phyloP scores from a whole-genome alignment of 352 stramenopile genomes.

The Phytophthora foliorum region DNA sequence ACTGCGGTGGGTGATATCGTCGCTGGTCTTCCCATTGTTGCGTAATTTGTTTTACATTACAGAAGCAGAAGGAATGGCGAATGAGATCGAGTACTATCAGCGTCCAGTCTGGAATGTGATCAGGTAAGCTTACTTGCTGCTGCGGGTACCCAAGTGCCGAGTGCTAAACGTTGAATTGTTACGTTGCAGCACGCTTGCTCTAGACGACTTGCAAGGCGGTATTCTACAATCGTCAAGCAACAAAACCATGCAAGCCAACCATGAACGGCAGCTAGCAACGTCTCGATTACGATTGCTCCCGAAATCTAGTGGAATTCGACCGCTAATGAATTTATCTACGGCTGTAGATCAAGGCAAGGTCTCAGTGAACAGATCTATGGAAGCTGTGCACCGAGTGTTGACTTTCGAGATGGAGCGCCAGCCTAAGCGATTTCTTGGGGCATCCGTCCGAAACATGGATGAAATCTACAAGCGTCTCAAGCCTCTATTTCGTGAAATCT shows the following conservation, averaged over 20 bases:
- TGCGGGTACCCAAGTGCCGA: background rate
- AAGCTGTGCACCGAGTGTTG: constrained; percentile 67
- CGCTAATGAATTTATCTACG: constrained; percentile 82
- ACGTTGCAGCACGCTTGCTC: constrained; percentile 49
- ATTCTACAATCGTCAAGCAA: constrained; percentile 47
- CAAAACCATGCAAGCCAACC: background rate
- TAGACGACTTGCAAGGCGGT: constrained; percentile 56
- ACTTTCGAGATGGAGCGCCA: constrained; percentile 73
- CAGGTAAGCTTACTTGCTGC: constrained; percentile 23
- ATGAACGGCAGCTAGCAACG: constrained; percentile 46
- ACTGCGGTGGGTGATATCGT: constrained; percentile 51
- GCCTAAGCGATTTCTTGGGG: constrained; percentile 55
- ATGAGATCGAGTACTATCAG: constrained; percentile 78
- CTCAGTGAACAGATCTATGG: constrained; percentile 72
- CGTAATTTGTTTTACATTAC: constrained; percentile 83
- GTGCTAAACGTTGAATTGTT: constrained; percentile 4
- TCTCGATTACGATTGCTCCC: constrained; percentile 74
- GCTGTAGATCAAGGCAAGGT: constrained; percentile 33
- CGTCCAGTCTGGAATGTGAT: constrained; percentile 75
- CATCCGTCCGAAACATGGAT: constrained; percentile 72
- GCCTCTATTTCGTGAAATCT: constrained; percentile 49
- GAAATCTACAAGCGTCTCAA: constrained; percentile 71
- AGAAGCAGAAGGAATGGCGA: constrained; percentile 69
- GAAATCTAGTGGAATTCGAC: constrained; percentile 72
- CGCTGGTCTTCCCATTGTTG: constrained; percentile 68